Conservation (phyloP, 768 basidiomycete species). For the Boletus edulis region DNA sequence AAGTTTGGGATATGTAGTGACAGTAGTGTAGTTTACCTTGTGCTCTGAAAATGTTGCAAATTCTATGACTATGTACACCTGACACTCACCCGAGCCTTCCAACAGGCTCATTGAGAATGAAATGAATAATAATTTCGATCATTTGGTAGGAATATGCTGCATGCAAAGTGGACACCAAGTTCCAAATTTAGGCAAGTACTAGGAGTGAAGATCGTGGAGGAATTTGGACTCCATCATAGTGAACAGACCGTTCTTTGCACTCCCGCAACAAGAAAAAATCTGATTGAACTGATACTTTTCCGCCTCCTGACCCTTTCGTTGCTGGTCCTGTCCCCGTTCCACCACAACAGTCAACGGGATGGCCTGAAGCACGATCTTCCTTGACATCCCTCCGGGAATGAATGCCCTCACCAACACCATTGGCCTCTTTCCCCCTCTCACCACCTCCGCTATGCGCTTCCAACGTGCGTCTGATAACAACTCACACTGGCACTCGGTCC, state of each 20-base stretch:
- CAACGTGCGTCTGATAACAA: constrained; percentile 19
- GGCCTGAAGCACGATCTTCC: constrained; percentile 26
- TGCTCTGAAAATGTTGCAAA: too few relatives aligned
- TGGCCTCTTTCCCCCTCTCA: constrained; percentile 9
- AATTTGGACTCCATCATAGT: too few relatives aligned
- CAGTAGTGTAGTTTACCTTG: too few relatives aligned
- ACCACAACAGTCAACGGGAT: constrained; percentile 20
- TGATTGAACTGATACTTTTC: constrained; percentile 19
- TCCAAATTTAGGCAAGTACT: too few relatives aligned
- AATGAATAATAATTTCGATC: too few relatives aligned
- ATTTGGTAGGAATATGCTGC: too few relatives aligned
- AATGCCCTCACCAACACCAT: constrained; percentile 26
- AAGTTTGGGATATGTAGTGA: too few relatives aligned
- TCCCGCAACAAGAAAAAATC: constrained; percentile 26
- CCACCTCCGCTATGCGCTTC: constrained; percentile 20
- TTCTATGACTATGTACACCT: too few relatives aligned
- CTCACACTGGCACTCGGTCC: constrained; percentile 24
- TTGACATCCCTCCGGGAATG: constrained; percentile 26
- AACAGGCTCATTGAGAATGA: too few relatives aligned
- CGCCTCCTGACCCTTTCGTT: background rate
- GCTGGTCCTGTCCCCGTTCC: background rate
- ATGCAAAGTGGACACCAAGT: too few relatives aligned
- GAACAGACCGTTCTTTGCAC: background rate
- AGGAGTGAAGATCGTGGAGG: too few relatives aligned
- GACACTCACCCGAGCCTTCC: too few relatives aligned